A percentile compares a stretch with the other conserved stretches of the same genome.
Conservation (phyloP, 805 yeast species). For the Tetrapisispora iriomotensis region DNA sequence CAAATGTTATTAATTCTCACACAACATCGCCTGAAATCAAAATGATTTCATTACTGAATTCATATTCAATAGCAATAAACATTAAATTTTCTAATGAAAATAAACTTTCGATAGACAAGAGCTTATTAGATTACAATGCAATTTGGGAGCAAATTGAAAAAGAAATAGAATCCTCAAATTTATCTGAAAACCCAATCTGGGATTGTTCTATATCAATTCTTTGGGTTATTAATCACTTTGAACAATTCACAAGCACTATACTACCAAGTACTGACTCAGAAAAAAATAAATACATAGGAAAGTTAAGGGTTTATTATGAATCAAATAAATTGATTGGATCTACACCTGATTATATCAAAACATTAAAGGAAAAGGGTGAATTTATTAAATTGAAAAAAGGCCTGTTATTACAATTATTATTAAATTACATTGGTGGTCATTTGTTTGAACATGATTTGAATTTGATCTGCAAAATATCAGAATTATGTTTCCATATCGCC, state of each 20-base stretch:
- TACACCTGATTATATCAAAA: not conserved
- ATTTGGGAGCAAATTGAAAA: slow-evolving; percentile 15
- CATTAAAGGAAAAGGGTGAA: not conserved
- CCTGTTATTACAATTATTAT: slow-evolving; percentile 17
- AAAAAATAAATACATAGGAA: slow-evolving; percentile 11
- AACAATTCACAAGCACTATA: slow-evolving; percentile 24
- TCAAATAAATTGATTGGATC: slow-evolving; percentile 13
- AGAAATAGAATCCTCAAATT: slow-evolving; percentile 6
- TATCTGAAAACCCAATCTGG: slow-evolving; percentile 19
- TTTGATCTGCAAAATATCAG: slow-evolving; percentile 19
- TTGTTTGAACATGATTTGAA: slow-evolving; percentile 24
- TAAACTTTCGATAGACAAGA: no score
- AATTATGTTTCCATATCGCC: slow-evolving; percentile 20
- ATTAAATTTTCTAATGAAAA: not conserved
- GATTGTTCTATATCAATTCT: slow-evolving; percentile 21
- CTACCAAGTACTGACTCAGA: slow-evolving; percentile 21
- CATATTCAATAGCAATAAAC: slow-evolving; percentile 10
- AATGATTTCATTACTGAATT: slow-evolving; percentile 17
- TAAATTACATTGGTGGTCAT: slow-evolving; percentile 26
- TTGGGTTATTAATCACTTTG: slow-evolving; percentile 25
- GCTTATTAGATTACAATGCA: slow-evolving; percentile 2
- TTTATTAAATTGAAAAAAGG: slow-evolving; percentile 18
- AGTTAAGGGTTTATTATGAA: slow-evolving; percentile 14
- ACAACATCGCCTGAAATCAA: slow-evolving; percentile 8
- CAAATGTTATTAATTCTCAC: not conserved